Evolutionary conservation across 1,284 basidiomycete genomes (phyloP), one percentile per base, ranked within the genome.

Genomic region (Testicularia cyperi): DNA sequence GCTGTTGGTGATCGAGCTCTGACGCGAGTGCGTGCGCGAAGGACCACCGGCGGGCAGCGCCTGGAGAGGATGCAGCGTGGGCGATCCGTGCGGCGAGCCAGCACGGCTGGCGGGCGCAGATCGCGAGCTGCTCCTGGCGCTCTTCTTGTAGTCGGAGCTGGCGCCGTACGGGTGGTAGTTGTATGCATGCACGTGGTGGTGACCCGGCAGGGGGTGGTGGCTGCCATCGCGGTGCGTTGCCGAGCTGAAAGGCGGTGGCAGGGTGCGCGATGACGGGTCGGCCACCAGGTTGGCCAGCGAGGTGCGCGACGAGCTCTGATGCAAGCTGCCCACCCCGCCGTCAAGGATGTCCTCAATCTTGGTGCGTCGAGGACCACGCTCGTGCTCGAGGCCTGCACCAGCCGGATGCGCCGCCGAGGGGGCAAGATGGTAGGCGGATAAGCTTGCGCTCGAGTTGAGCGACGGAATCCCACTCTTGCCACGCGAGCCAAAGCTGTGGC

Each of bases 371-470:
- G 26, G 28, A 31, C 27, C 36, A 6, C 49, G 44, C 14, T 57
- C 55, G 9, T 20, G 23, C 35, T 30, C 12, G 26, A 14, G 31
- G 7, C 6, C 36, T 14, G 38, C 37, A 1, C 43, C 48, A 9
- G 35, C 44, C 14, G 33, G 16, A 15, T 40, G 34, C 12, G 32
- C 25, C 21, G 49, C 39, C 37, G 45, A 33, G 1, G 56, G 41
- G 1, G 58, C 47, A 37, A 70, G 43, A 37, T 70, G 68, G 43
- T 70, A 70, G 12, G 65, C 68, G 19, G 61, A 62, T 19, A 70
- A 48, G 22, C 62, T 66, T 29, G 41, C 34, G 29, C 47, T 55
- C 44, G 47, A 60, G 34, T 47, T 52, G 46, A 53, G 48, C 29
- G 58, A 58, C 35, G 48, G 47, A 14, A 58, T 48, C 35, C 47